Conservation (phyloP, 148 eudicot genomes). For the Rhododendron ovatum region DNA sequence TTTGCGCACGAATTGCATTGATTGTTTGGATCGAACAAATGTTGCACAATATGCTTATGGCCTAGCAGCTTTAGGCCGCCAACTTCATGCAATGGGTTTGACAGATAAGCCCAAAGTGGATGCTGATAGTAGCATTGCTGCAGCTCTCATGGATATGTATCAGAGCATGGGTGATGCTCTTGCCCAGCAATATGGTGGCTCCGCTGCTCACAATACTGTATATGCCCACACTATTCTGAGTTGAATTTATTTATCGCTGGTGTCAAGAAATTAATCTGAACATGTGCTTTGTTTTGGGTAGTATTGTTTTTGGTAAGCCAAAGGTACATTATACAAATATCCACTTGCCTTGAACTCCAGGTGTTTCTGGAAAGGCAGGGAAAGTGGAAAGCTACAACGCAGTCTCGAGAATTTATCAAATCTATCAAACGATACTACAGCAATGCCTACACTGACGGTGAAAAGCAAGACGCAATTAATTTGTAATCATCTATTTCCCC, state of each 20-base stretch:
- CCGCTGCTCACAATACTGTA: slow-evolving; percentile 98
- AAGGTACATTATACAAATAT: neutral
- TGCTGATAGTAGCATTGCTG: slow-evolving; percentile 85
- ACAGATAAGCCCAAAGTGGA: slow-evolving; percentile 80
- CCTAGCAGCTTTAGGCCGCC: slow-evolving; percentile 88
- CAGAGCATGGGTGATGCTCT: slow-evolving; percentile 99
- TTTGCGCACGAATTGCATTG: slow-evolving; percentile 94
- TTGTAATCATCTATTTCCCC: slow-evolving; percentile 40
- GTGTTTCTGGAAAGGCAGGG: slow-evolving; percentile 96
- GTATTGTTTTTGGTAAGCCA: neutral
- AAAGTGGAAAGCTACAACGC: slow-evolving; percentile 99
- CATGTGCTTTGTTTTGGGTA: neutral
- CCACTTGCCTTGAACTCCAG: slow-evolving; percentile 26
- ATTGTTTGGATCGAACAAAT: slow-evolving; percentile 96
- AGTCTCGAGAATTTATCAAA: slow-evolving; percentile 89
- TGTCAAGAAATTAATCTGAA: neutral
- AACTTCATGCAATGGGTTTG: slow-evolving; percentile 89
- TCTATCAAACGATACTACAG: slow-evolving; percentile 97
- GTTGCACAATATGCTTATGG: slow-evolving; percentile 99
- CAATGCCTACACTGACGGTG: slow-evolving; percentile 97
- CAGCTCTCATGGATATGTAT: slow-evolving; percentile 94
- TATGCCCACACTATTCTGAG: slow-evolving; percentile 8
- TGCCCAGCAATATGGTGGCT: slow-evolving; percentile 99
- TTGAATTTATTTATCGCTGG: neutral
- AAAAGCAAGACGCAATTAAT: slow-evolving; percentile 98